Conservation (phyloP, 2,329 filamentous ascomycete species). For the Xylariaceae sp. region DNA sequence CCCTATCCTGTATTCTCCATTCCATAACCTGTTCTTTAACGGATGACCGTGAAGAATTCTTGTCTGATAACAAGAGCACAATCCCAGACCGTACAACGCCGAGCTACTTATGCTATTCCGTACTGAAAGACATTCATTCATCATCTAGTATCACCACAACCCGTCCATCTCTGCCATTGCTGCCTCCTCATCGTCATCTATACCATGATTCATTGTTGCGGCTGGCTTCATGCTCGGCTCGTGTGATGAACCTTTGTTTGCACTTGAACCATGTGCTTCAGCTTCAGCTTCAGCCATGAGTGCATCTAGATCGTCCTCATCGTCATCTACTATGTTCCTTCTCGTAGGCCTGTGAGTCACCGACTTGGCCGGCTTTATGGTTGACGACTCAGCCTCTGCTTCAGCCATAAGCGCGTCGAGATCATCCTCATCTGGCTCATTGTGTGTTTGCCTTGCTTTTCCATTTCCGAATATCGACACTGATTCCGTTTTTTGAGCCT, state of each 20-base stretch:
- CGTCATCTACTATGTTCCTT: constrained; percentile 5
- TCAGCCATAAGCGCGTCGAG: constrained; percentile 42
- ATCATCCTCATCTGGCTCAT: constrained; percentile 34
- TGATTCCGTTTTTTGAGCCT: constrained; percentile 27
- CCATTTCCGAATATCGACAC: constrained; percentile 21
- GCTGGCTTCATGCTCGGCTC: not conserved
- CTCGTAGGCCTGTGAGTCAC: not conserved
- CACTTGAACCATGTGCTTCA: constrained; percentile 6
- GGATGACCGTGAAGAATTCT: no score
- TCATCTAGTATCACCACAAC: constrained; percentile 38
- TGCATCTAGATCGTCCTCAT: constrained; percentile 19
- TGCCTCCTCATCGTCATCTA: constrained; percentile 19
- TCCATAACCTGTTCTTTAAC: not conserved
- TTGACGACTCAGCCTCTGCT: constrained; percentile 15
- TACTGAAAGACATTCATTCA: not conserved
- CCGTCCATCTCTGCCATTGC: constrained; percentile 43
- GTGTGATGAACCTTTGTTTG: not conserved
- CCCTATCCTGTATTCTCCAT: not conserved
- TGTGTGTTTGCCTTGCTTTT: constrained; percentile 9
- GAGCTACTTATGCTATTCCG: constrained; percentile 1
- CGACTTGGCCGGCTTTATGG: not conserved
- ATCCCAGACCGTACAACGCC: constrained; percentile 3
- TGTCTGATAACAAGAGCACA: not conserved
- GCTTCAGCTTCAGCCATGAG: constrained; percentile 22
- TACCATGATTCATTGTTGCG: not conserved